A percentile compares a stretch with the other conserved stretches of the same genome.
phyloP scores from a whole-genome alignment of 2,329 filamentous ascomycete species.

The Penicillium sp. region DNA sequence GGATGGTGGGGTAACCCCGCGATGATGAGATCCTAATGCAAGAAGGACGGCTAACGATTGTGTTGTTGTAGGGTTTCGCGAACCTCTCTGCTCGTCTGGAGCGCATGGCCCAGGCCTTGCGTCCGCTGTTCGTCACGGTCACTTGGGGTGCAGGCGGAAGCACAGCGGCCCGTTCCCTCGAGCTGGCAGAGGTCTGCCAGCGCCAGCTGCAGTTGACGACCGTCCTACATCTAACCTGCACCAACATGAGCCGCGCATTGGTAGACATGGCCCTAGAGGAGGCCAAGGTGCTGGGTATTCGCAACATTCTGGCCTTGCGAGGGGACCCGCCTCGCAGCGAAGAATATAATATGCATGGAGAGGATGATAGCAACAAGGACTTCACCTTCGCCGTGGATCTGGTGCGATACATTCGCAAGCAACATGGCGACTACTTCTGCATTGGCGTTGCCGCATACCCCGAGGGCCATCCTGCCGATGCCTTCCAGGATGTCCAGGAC shows the following conservation, averaged over 20 bases:
- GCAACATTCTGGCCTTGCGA: slow-evolving; percentile 87
- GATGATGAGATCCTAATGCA: slow-evolving; percentile 4
- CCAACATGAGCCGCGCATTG: slow-evolving; percentile 85
- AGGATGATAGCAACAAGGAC: slow-evolving; percentile 63
- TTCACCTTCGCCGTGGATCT: slow-evolving; percentile 88
- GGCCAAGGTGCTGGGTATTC: slow-evolving; percentile 82
- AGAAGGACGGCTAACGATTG: slow-evolving; percentile 22
- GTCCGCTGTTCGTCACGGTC: slow-evolving; percentile 91
- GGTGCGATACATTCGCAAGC: slow-evolving; percentile 79
- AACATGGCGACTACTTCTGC: slow-evolving; percentile 92
- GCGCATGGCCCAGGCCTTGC: slow-evolving; percentile 87
- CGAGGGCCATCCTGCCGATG: slow-evolving; percentile 89
- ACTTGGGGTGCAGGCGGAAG: slow-evolving; percentile 97
- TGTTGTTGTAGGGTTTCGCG: slow-evolving; percentile 62
- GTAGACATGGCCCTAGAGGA: slow-evolving; percentile 88
- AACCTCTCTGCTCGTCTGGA: slow-evolving; percentile 90
- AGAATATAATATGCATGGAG: slow-evolving; percentile 70
- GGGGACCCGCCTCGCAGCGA: slow-evolving; percentile 86
- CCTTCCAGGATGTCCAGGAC: slow-evolving; percentile 72
- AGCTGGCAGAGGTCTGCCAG: slow-evolving; percentile 93
- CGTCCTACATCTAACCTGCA: slow-evolving; percentile 93
- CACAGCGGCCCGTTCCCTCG: slow-evolving; percentile 83
- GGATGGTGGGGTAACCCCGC: slow-evolving; percentile 58
- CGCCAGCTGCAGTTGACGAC: slow-evolving; percentile 87
- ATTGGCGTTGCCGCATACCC: slow-evolving; percentile 92